Evolutionary conservation across 2,329 filamentous ascomycete species (phyloP).

Genomic region (Ophiocordyceps polyrhachis-furcata): DNA sequence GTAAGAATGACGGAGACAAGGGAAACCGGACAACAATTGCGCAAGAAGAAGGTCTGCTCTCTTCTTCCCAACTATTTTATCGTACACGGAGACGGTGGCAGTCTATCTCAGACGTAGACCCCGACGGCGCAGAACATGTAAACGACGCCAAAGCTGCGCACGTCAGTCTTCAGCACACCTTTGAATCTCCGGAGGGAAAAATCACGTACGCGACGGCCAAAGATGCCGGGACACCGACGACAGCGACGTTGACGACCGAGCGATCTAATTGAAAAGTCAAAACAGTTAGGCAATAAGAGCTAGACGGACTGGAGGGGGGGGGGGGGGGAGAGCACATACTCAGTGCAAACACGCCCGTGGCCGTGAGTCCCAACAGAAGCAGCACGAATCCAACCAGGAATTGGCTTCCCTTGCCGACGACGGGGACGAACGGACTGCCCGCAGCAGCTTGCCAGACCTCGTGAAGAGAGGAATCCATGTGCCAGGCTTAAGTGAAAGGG

Average conservation of each 20-base stretch:
- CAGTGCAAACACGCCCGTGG: conserved; percentile 67
- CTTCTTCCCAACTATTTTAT: conserved; percentile 19
- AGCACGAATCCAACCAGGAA: conserved; percentile 66
- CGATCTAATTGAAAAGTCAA: conserved; percentile 41
- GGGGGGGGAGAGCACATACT: conserved; percentile 35
- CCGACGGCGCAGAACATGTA: conserved; percentile 99
- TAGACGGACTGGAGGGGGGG: neutral
- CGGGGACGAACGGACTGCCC: conserved; percentile 65
- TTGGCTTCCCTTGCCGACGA: conserved; percentile 65
- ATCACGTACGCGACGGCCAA: conserved; percentile 66
- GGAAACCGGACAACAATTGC: conserved; percentile 1
- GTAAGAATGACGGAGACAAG: neutral
- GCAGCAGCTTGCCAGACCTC: conserved; percentile 89
- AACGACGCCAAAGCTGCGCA: conserved; percentile 68
- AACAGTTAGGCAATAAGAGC: neutral
- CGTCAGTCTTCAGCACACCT: conserved; percentile 7
- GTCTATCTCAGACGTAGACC: conserved; percentile 72
- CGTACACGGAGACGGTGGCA: conserved; percentile 13
- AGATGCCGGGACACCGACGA: conserved; percentile 73
- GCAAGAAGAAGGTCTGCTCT: conserved; percentile 11
- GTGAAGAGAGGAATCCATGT: conserved; percentile 66
- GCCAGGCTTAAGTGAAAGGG: conserved; percentile 8
- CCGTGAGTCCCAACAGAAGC: conserved; percentile 49
- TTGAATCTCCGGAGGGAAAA: neutral
- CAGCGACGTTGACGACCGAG: conserved; percentile 54